Evolutionary conservation across 2,329 filamentous ascomycete species (phyloP), one percentile per base, ranked within the genome.

Genomic region (Pezicula neosporulosa): DNA sequence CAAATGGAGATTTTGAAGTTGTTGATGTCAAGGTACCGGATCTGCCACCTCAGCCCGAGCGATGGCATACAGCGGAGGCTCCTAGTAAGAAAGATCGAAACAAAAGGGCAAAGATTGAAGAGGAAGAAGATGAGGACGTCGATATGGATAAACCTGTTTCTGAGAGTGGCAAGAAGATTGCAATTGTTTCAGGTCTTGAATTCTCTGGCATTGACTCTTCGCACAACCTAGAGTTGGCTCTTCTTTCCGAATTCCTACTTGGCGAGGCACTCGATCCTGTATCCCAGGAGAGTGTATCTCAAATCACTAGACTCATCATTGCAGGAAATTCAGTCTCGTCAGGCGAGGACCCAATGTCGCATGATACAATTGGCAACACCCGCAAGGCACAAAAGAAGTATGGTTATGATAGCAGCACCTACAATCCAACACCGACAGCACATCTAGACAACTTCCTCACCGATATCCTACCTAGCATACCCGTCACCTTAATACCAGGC

Each of bases 1-100:
- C 83, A 48, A 87, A 93, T 70, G 94, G 94, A 56, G 90, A 96
- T 60, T 91, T 99, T 54, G 91, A 97, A 62, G 87, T 96, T 6
- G 79, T 97, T 38, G 93, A 96, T 69, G 77, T 96, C 59, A 90
- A 92, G 64, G 85, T 96, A 41, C 89, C 94, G 6, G 91, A 97
- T 66, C 72, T 99, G 4, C 81, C 93, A 15, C 83, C 85, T 0
- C 94, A 99, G 63, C 87, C 89, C 12, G 78, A 82, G 46, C 83
- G 93, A 28, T 96, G 91, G 90, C 78, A 86, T 48, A 74, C 86
- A 27, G 80, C 85, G 7, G 78, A 85, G 56, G 70, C 63, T 47
- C 66, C 60, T 56, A 50, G 59, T 30, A 56, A 60, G 33, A 69
- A 69, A 21, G 66, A 54, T 33, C 30, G 30, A 33, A 4, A 60